phyloP scores from a whole-genome alignment of 768 basidiomycete species.

The Amanita rimosa region DNA sequence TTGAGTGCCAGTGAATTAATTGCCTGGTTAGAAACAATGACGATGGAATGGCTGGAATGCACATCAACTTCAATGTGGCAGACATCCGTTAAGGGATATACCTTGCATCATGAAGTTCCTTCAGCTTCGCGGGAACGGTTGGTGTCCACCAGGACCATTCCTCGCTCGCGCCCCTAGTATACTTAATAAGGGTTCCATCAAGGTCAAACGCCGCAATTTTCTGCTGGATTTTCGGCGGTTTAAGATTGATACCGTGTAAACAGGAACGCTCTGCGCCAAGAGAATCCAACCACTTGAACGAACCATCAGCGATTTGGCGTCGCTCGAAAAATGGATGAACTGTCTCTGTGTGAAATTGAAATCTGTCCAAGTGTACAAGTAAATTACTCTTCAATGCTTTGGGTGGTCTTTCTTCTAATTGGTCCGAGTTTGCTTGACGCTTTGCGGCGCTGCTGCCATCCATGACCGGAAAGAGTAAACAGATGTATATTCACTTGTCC shows the following conservation, averaged over 20 bases:
- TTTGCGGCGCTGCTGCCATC: background rate
- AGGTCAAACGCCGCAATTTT: slow-evolving; percentile 78
- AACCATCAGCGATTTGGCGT: slow-evolving; percentile 4
- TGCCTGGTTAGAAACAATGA: slow-evolving; percentile 77
- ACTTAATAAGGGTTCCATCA: slow-evolving; percentile 78
- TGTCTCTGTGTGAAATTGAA: slow-evolving; percentile 4
- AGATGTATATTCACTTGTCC: background rate
- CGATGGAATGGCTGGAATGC: slow-evolving; percentile 40
- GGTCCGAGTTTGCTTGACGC: background rate
- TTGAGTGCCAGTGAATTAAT: slow-evolving; percentile 35
- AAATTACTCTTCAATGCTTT: background rate
- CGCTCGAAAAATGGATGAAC: slow-evolving; percentile 26
- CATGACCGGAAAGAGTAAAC: background rate
- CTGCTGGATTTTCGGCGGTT: slow-evolving; percentile 26
- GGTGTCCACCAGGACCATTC: slow-evolving; percentile 68
- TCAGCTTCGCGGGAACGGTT: slow-evolving; percentile 50
- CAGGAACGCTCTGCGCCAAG: slow-evolving; percentile 27
- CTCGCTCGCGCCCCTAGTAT: slow-evolving; percentile 21
- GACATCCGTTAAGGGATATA: slow-evolving; percentile 20
- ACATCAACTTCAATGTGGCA: background rate
- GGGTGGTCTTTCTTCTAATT: background rate
- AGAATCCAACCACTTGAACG: slow-evolving; percentile 29
- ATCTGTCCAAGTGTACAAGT: background rate
- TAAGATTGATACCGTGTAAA: slow-evolving; percentile 28
- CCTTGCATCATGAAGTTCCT: slow-evolving; percentile 49